Percentiles rank a stretch among this genome's conserved stretches.
Conservation (phyloP, 2,329 filamentous ascomycete species). For the Diatrype stigma region DNA sequence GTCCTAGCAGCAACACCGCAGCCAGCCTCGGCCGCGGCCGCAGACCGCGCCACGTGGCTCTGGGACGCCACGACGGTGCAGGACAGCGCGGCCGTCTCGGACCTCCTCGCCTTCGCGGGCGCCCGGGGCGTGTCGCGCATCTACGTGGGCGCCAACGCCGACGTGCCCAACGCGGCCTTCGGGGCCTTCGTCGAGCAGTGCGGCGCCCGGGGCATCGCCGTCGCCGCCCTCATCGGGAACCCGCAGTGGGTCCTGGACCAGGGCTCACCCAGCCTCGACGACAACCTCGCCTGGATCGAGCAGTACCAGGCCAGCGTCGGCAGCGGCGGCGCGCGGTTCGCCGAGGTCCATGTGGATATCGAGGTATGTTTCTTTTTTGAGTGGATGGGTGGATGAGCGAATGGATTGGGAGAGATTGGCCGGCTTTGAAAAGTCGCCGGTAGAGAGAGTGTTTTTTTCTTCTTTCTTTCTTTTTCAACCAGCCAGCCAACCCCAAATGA, state of each 20-base stretch:
- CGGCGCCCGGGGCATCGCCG: constrained; percentile 1
- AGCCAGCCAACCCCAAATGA: too few species aligned
- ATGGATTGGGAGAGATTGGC: too few species aligned
- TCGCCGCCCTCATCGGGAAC: constrained; percentile 3
- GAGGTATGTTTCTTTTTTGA: too few species aligned
- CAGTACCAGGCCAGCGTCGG: constrained; percentile 1
- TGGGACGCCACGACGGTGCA: constrained; percentile 2
- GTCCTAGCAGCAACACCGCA: too few species aligned
- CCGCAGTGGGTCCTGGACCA: constrained; percentile 1
- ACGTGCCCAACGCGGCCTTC: constrained; percentile 2
- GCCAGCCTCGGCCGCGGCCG: too few species aligned
- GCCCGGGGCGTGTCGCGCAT: constrained; percentile 1
- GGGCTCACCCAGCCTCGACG: constrained; percentile 1
- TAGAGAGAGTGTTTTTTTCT: too few species aligned
- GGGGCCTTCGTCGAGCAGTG: constrained; percentile 2
- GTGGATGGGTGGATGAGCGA: too few species aligned
- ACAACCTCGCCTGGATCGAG: constrained; percentile 2
- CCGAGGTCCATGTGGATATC: constrained; percentile 2
- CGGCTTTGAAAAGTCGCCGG: too few species aligned
- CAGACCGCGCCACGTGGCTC: constrained; percentile 1
- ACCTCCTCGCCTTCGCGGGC: constrained; percentile 4
- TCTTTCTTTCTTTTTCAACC: too few species aligned
- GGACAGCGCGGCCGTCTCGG: constrained; percentile 1
- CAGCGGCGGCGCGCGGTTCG: not conserved
- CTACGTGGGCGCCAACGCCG: constrained; percentile 1